Percentiles rank a stretch among this genome's conserved stretches.
Conservation (phyloP, 331 rosid species). For the Prunus yedoensis region DNA sequence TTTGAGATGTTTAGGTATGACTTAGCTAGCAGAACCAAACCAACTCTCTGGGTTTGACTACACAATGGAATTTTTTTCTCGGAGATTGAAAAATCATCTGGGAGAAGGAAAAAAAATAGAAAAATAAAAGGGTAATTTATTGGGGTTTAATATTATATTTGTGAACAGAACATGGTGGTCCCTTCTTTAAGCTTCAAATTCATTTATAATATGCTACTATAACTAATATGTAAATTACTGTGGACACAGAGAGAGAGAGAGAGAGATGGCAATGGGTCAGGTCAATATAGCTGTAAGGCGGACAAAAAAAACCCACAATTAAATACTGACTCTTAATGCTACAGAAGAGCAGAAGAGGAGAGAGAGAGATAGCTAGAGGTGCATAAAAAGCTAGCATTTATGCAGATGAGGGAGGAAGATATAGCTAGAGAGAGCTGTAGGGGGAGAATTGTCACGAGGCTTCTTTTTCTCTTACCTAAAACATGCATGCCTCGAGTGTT, state of each 20-base stretch:
- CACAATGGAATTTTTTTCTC: background rate
- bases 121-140: background rate
- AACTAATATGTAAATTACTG: slow-evolving; percentile 25
- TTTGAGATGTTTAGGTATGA: too few relatives aligned
- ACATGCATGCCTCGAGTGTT: slow-evolving; percentile 17
- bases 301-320: slow-evolving; percentile 41
- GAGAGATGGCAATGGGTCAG: slow-evolving; percentile 34
- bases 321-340: slow-evolving; percentile 22
- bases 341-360: slow-evolving; percentile 27
- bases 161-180: slow-evolving; percentile 46
- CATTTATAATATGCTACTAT: slow-evolving; percentile 14
- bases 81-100: background rate
- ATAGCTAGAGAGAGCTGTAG: slow-evolving; percentile 9
- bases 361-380: background rate
- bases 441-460: slow-evolving; percentile 36
- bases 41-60: too few relatives aligned
- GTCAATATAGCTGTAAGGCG: slow-evolving; percentile 72
- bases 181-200: slow-evolving; percentile 6
- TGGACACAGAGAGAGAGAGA: slow-evolving; percentile 6
- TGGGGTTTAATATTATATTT: background rate
- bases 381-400: slow-evolving; percentile 29
- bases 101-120: background rate
- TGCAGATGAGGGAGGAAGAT: slow-evolving; percentile 15
- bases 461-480: slow-evolving; percentile 14
- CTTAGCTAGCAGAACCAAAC: too few relatives aligned